Conservation (phyloP, 2,329 filamentous ascomycete species). For the Hypoxylon rubiginosum region DNA sequence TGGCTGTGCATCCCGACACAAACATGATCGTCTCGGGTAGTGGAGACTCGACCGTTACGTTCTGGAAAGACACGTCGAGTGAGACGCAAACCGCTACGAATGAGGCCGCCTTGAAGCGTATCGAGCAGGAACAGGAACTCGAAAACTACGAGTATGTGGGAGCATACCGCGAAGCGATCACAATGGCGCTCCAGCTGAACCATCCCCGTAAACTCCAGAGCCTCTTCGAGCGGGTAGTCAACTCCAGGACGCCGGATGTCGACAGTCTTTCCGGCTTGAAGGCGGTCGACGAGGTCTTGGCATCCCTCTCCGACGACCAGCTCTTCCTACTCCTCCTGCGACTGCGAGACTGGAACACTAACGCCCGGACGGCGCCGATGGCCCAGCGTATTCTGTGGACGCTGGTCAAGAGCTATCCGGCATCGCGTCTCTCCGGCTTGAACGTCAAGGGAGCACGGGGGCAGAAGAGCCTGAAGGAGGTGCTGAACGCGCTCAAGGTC, state of each 20-base stretch:
- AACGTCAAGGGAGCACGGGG: conserved; percentile 70
- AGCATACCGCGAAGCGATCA: conserved; percentile 93
- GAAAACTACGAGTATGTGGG: conserved; percentile 91
- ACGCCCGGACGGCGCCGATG: conserved; percentile 85
- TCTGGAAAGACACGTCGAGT: conserved; percentile 93
- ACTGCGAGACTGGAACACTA: conserved; percentile 97
- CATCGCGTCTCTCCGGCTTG: conserved; percentile 79
- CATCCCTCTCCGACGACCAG: conserved; percentile 84
- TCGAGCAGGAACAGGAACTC: conserved; percentile 94
- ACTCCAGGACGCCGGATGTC: conserved; percentile 69
- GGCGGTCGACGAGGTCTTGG: conserved; percentile 86
- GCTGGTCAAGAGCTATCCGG: conserved; percentile 84
- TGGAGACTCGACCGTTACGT: conserved; percentile 91
- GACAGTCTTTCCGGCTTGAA: conserved; percentile 74
- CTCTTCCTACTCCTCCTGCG: conserved; percentile 85
- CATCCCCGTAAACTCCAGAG: conserved; percentile 89
- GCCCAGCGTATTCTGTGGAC: conserved; percentile 88
- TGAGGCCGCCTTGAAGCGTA: conserved; percentile 79
- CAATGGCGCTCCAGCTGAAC: conserved; percentile 90
- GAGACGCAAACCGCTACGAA: conserved; percentile 82
- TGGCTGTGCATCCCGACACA: conserved; percentile 77
- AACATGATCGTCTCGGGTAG: conserved; percentile 89
- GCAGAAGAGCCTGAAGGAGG: conserved; percentile 80
- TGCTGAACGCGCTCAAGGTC: conserved; percentile 86
- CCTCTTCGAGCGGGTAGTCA: conserved; percentile 85